Percentiles rank a stretch among this genome's conserved stretches.
Conservation (phyloP, 2,329 filamentous ascomycete species). For the Pestalotiopsis sp. region DNA sequence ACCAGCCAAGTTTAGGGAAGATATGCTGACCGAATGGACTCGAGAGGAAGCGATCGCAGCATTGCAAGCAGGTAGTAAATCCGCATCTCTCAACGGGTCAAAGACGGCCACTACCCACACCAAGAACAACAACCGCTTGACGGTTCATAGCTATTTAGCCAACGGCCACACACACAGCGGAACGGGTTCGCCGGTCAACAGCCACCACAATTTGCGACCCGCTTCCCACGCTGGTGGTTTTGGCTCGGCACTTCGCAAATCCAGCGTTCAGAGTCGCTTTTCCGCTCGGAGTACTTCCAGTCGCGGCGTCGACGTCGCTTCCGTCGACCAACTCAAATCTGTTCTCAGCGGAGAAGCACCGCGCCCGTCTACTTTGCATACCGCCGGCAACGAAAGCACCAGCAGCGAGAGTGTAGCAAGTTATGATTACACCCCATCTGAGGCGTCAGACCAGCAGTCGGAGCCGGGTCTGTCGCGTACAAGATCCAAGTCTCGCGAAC, state of each 20-base stretch:
- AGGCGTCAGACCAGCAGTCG: constrained; percentile 31
- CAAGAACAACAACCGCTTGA: constrained; percentile 56
- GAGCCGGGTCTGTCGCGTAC: constrained; percentile 20
- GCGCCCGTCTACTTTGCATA: constrained; percentile 40
- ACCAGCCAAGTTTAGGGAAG: constrained; percentile 68
- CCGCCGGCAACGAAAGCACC: constrained; percentile 49
- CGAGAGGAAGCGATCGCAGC: constrained; percentile 72
- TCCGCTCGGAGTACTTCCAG: constrained; percentile 47
- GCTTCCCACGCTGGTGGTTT: constrained; percentile 41
- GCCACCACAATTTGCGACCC: constrained; percentile 53
- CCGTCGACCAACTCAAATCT: constrained; percentile 66
- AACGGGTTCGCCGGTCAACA: constrained; percentile 49
- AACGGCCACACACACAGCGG: constrained; percentile 41
- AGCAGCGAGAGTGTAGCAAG: constrained; percentile 71
- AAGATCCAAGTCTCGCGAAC: constrained; percentile 32
- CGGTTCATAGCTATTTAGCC: constrained; percentile 52
- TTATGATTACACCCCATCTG: constrained; percentile 67
- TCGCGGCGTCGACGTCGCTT: constrained; percentile 53
- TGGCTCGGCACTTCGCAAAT: constrained; percentile 49
- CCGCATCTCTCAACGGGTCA: constrained; percentile 77
- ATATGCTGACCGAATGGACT: constrained; percentile 80
- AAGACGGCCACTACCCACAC: constrained; percentile 63
- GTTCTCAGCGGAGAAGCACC: constrained; percentile 56
- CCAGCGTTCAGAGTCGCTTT: constrained; percentile 54
- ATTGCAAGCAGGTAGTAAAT: constrained; percentile 70